These are phyloP conservation scores for Phytophthora fragariaefolia DNA, from an alignment of 352 stramenopile species.

Conservation along the genomic window DNA sequence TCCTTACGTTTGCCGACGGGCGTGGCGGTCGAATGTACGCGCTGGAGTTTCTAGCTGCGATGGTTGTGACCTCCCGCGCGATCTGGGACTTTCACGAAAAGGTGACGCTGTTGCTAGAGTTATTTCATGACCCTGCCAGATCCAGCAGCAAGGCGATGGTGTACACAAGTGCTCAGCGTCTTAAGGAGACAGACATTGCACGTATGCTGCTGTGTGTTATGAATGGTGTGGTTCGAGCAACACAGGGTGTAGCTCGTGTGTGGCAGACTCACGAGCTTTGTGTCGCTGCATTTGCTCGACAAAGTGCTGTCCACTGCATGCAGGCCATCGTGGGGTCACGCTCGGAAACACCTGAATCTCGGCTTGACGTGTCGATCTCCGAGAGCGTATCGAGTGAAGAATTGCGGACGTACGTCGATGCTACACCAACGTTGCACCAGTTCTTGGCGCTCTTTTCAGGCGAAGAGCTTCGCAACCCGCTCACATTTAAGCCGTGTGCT, in stretches of 20 bases:
- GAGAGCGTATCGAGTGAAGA: slow-evolving; percentile 36
- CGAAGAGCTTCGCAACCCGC: slow-evolving; percentile 72
- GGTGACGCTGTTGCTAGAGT: slow-evolving; percentile 49
- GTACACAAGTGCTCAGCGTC: slow-evolving; percentile 24
- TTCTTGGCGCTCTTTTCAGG: slow-evolving; percentile 67
- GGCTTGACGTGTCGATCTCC: not conserved
- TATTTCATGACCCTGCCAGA: slow-evolving; percentile 60
- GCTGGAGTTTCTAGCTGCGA: slow-evolving; percentile 65
- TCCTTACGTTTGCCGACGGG: slow-evolving; percentile 52
- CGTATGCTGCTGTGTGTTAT: slow-evolving; percentile 67
- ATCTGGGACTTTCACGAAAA: slow-evolving; percentile 75
- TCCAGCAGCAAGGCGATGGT: slow-evolving; percentile 16
- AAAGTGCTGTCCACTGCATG: slow-evolving; percentile 32
- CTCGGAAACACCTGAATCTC: not conserved
- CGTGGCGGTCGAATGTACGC: slow-evolving; percentile 47
- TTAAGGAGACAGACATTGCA: slow-evolving; percentile 64
- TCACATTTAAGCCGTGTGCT: slow-evolving; percentile 45
- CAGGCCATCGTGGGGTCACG: slow-evolving; percentile 15
- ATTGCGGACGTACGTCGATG: slow-evolving; percentile 42
- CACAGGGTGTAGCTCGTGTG: slow-evolving; percentile 49
- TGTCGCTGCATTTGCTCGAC: slow-evolving; percentile 24
- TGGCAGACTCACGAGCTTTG: slow-evolving; percentile 45
- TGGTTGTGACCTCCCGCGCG: slow-evolving; percentile 62
- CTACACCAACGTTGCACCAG: slow-evolving; percentile 40
- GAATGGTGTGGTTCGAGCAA: slow-evolving; percentile 56